Evolutionary conservation across 148 eudicot genomes (phyloP).

Genomic region (Simmondsia chinensis): DNA sequence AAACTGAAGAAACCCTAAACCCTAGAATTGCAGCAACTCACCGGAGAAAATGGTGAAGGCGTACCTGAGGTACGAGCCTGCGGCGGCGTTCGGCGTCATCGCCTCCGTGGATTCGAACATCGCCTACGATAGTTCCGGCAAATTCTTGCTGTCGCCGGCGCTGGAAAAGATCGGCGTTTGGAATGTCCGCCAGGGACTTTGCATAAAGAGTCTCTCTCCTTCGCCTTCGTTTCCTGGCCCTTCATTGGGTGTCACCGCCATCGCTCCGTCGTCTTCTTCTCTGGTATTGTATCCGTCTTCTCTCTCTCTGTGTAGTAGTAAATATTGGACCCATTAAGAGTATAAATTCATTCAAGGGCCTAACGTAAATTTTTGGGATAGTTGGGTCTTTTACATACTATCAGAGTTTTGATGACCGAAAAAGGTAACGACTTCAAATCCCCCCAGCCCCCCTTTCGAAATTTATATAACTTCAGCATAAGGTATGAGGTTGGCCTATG

Average conservation of each 20-base stretch:
- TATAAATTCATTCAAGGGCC: no score
- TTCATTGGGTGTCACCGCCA: constrained; percentile 70
- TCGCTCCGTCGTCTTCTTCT: constrained; percentile 53
- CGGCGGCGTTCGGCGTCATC: constrained; percentile 76
- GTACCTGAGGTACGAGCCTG: constrained; percentile 74
- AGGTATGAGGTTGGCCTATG: no score
- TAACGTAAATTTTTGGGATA: no score
- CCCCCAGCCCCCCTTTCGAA: no score
- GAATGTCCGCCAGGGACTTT: constrained; percentile 70
- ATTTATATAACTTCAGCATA: no score
- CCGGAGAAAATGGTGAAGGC: constrained; percentile 64
- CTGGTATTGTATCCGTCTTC: constrained; percentile 22
- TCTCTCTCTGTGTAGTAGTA: background rate
- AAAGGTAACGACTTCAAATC: no score
- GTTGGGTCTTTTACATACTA: no score
- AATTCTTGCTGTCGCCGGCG: constrained; percentile 65
- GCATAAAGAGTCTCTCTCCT: constrained; percentile 56
- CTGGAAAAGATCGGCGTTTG: constrained; percentile 80
- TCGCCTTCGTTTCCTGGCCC: constrained; percentile 43
- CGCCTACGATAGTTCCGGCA: constrained; percentile 62
- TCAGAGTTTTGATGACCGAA: no score
- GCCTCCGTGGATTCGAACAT: constrained; percentile 67
- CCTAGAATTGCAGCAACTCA: background rate
- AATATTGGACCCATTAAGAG: no score
- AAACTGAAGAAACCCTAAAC: background rate